Conservation (phyloP, 164 flowering plant genomes). For the Taxillus chinensis region DNA sequence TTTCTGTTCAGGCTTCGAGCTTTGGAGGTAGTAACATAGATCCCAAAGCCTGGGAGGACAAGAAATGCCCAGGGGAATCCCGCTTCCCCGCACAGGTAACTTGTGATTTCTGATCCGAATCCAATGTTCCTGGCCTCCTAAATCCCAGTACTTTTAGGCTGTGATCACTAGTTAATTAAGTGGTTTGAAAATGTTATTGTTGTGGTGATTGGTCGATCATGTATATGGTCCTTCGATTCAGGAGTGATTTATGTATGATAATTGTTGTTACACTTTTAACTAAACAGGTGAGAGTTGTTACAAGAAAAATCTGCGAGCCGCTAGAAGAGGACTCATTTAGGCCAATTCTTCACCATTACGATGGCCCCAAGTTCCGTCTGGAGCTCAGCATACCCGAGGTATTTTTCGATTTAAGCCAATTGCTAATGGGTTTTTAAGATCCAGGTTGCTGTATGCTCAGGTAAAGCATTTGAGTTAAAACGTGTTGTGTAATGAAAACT, state of each 20-base stretch:
- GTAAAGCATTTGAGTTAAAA: no score
- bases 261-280: neutral
- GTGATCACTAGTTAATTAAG: no score
- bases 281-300: slow-evolving; percentile 57
- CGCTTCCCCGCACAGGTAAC: slow-evolving; percentile 94
- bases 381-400: slow-evolving; percentile 91
- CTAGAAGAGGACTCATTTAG: slow-evolving; percentile 93
- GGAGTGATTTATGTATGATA: no score
- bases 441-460: no score
- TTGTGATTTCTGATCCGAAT: neutral
- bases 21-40: slow-evolving; percentile 96
- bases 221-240: no score
- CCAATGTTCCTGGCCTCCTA: no score
- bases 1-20: slow-evolving; percentile 62
- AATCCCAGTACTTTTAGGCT: no score
- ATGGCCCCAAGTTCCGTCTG: slow-evolving; percentile 97
- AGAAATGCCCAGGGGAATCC: slow-evolving; percentile 79
- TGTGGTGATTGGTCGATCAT: no score
- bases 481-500: neutral
- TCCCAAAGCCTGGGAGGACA: slow-evolving; percentile 94
- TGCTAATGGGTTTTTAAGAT: neutral
- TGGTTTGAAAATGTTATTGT: no score
- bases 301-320: slow-evolving; percentile 72
- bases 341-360: slow-evolving; percentile 96
- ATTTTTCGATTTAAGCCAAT: neutral